Base-by-base conservation (phyloP, 2,329 filamentous ascomycete genomes). In the Akanthomyces uredinophilus region DNA sequence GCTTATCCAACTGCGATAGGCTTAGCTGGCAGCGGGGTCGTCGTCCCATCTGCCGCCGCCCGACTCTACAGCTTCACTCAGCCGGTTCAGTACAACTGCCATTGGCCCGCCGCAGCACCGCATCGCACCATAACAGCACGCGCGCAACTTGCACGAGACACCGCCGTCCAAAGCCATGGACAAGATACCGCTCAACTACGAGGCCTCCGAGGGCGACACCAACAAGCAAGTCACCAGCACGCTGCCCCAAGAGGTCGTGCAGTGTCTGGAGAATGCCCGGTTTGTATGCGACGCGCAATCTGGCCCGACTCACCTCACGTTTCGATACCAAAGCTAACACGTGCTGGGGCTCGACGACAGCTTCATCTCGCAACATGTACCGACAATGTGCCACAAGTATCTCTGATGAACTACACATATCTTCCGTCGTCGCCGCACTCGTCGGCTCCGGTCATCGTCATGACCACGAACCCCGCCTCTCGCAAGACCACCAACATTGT, bases 321-420 rank as follows among this genome's bases (percentile, higher is more conserved):
- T 8, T 20, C 14, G 18, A 2, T 20, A 27, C 27, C 16, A 37
- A 3, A 11, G 7, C 58, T 60, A 39, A 60, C 32, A 5, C 55
- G 24, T 39, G 24, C 16, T 27, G 32, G 32, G 32, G 32, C 10
- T 35, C 10, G n/a, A 13, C 16, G 16, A 68, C 70, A 96, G 92
- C 91, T 99, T 68, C 95, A 99, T 76, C 89, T 99, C 59, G 93
- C 95, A 69, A 99, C 95, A 62, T 96, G 90, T 75, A 87, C 87
- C 68, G 83, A 89, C 68, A 89, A 95, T 70, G 81, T 87, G 66
- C 95, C 95, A 11, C 92, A 98, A 74, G 91, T 98, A 67, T 96
- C 92, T 43, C 86, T 99, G 66, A 99, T 99, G 95, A 97, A 96
- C 81, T 98, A 98, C 80, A 98, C 95, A 71, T 98, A 97, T 78